A percentile compares a stretch with the other conserved stretches of the same genome.
Conservation (phyloP, 2,329 filamentous ascomycete genomes). For the Penicillium sp. region DNA sequence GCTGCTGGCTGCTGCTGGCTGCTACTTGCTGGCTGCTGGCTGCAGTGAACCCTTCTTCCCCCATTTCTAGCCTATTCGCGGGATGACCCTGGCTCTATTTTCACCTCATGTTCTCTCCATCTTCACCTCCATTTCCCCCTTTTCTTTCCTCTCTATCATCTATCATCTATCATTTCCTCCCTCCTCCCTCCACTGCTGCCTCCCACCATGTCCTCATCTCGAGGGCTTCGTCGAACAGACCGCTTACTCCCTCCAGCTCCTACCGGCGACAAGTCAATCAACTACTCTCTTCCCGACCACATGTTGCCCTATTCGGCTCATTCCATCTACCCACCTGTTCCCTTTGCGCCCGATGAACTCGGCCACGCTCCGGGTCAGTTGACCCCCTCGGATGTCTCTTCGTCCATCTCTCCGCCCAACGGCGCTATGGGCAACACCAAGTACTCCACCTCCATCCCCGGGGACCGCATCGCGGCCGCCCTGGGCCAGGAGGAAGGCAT, state of each 20-base stretch:
- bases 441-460: conserved; percentile 44
- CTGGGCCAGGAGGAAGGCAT: conserved; percentile 71
- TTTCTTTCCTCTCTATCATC: neutral
- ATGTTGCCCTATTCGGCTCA: conserved; percentile 45
- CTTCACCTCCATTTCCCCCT: neutral
- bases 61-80: conserved; percentile 3
- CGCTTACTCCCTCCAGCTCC: conserved; percentile 31
- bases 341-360: conserved; percentile 43
- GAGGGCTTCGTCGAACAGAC: conserved; percentile 3
- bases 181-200: neutral
- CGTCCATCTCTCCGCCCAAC: conserved; percentile 47
- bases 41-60: conserved; percentile 18
- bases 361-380: conserved; percentile 39
- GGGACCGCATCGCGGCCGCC: conserved; percentile 48
- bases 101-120: conserved; percentile 1
- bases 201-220: conserved; percentile 7
- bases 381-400: conserved; percentile 48
- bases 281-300: conserved; percentile 44
- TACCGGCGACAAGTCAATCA: conserved; percentile 41
- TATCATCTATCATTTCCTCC: neutral
- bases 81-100: neutral
- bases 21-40: no score
- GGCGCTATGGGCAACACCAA: conserved; percentile 45
- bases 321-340: conserved; percentile 43
- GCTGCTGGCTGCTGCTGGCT: conserved; percentile 21